Evolutionary conservation across 2,329 filamentous ascomycete species (phyloP).

Genomic region (Sporothrix brunneoviolacea): DNA sequence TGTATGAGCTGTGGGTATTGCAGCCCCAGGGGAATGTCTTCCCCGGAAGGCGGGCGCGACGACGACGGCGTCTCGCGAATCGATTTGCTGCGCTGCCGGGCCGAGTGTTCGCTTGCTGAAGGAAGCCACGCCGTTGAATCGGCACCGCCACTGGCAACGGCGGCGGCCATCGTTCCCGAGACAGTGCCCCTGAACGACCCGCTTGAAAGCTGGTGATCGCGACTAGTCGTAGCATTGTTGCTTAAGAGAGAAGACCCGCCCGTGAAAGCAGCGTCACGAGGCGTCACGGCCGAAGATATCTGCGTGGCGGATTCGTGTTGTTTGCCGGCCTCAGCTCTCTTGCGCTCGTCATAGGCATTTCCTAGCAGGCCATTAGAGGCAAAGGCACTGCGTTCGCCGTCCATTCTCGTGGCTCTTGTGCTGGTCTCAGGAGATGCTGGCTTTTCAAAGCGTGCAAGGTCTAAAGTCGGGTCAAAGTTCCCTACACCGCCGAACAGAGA

Average conservation of each 20-base stretch:
- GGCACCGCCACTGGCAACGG: too few relatives aligned
- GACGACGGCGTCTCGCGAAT: conserved; percentile 4
- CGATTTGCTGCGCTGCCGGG: conserved; percentile 12
- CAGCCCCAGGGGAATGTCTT: conserved; percentile 14
- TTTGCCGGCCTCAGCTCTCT: conserved; percentile 26
- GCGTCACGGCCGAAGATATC: too few relatives aligned
- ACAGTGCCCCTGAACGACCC: neutral
- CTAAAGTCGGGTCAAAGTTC: conserved; percentile 60
- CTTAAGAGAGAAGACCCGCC: too few relatives aligned
- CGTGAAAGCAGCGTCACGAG: too few relatives aligned
- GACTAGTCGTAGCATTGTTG: too few relatives aligned
- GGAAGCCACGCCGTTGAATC: conserved; percentile 31
- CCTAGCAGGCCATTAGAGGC: conserved; percentile 46
- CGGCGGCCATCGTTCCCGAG: neutral
- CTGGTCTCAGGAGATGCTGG: conserved; percentile 21
- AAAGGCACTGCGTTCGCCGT: conserved; percentile 33
- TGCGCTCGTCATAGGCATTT: conserved; percentile 42
- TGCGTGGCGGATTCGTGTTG: neutral
- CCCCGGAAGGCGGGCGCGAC: conserved; percentile 13
- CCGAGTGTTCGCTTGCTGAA: conserved; percentile 28
- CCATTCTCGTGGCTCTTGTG: neutral
- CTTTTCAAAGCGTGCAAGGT: conserved; percentile 53
- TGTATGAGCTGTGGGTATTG: conserved; percentile 11
- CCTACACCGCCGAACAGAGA: conserved; percentile 55
- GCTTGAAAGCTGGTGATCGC: conserved; percentile 2